Evolutionary conservation across 1,284 basidiomycete species (phyloP), one percentile per base, ranked within the genome.

Genomic region (Naganishia albida): DNA sequence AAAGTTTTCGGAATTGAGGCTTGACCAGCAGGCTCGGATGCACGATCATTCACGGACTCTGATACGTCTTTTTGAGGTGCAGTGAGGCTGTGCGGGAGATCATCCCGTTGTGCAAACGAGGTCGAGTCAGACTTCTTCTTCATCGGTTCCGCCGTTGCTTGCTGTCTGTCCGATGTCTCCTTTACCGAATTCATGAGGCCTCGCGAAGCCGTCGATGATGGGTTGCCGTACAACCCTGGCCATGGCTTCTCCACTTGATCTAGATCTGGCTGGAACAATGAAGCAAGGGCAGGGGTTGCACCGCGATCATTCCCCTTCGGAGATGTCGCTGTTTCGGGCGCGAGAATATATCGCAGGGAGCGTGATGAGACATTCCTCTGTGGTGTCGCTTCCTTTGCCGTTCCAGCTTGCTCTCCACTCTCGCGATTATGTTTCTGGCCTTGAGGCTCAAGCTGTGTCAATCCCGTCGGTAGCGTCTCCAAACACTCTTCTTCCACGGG

Each of bases 331-430:
- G 57, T 60, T 26, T 60, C 57, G 6, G 46, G 46, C 7, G 46
- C 57, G 18, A 60, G 57, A 15, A 60, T 50, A 16, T 34, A 40
- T 3, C 54, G 54, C 12, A 56, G 25, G 12, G 54, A 56, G 43
- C 43, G 40, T 8, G 54, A 43, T 1, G 54, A 56, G 18, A 16
- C 39, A 30, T 40, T 44, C 12, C 39, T 18, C 18, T 13, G 40
- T 10, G 54, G 25, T 28, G 43, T 16, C 15, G 3, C 20, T 16
- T 20, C 25, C 4, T 2, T 30, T 15, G 16, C 18, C 23, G 25
- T 30, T 16, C 28, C 8, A 23, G 40, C 54, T 44, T 18, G 20
- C 13, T 26, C 20, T 43, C 16, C n/a, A 6, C 18, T 12, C n/a
- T 42, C 54, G 16, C 18, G 0, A 28, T 56, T 39, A 25, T 56